A percentile compares a stretch with the other conserved stretches of the same genome.
phyloP scores from a whole-genome alignment of 1,284 basidiomycete species.

The Athelia sp. region DNA sequence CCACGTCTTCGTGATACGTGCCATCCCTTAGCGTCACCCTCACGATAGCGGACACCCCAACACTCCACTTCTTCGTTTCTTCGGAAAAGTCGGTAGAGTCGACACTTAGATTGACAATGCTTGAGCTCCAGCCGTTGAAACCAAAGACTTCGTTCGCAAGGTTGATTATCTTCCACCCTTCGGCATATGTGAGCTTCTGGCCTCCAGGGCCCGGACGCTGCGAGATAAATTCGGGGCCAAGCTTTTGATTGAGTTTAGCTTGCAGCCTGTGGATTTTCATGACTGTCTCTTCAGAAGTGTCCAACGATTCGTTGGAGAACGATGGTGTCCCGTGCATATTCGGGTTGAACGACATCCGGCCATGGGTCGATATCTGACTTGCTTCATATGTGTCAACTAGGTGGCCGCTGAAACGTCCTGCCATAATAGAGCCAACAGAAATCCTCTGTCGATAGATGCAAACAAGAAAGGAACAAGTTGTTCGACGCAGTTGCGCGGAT shows the following conservation, averaged over 20 bases:
- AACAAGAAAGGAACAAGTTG: neutral
- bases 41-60: slow-evolving; percentile 84
- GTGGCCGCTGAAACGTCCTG: slow-evolving; percentile 45
- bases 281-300: slow-evolving; percentile 52
- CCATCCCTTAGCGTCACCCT: slow-evolving; percentile 88
- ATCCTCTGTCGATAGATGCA: neutral
- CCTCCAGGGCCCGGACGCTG: slow-evolving; percentile 87
- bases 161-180: slow-evolving; percentile 97
- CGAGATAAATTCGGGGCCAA: slow-evolving; percentile 92
- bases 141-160: slow-evolving; percentile 98
- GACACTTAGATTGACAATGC: slow-evolving; percentile 72
- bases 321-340: slow-evolving; percentile 46
- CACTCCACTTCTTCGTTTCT: slow-evolving; percentile 61
- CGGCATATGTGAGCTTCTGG: slow-evolving; percentile 90
- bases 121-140: slow-evolving; percentile 96
- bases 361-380: slow-evolving; percentile 33
- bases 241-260: slow-evolving; percentile 78
- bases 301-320: slow-evolving; percentile 20
- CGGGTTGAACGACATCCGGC: slow-evolving; percentile 53
- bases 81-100: slow-evolving; percentile 72
- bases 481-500: too few species aligned
- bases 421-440: slow-evolving; percentile 25
- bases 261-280: slow-evolving; percentile 72
- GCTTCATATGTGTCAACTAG: slow-evolving; percentile 37
- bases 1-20: slow-evolving; percentile 88